Evolutionary conservation across 495 filamentous ascomycete species (phyloP).

Genomic region (Tuber borchii): DNA sequence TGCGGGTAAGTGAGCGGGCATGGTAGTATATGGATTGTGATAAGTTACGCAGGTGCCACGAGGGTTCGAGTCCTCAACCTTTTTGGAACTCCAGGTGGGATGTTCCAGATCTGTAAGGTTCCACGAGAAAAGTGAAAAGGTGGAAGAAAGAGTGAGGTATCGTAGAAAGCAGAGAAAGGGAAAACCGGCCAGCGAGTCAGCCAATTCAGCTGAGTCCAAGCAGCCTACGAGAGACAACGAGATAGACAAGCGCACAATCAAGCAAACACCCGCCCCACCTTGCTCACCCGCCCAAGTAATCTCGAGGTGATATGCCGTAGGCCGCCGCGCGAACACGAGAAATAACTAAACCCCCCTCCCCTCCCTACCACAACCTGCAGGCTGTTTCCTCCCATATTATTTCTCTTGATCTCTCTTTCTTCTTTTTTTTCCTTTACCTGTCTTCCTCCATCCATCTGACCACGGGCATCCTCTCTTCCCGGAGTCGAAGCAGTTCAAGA

Average conservation of each 20-base stretch:
- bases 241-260: neutral
- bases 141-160: neutral
- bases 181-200: neutral
- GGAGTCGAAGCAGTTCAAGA: constrained; percentile 13
- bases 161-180: neutral
- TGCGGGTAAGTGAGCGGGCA: neutral
- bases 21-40: neutral
- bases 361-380: neutral
- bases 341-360: constrained; percentile 25
- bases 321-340: constrained; percentile 27
- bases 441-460: neutral
- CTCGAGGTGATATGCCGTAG: constrained; percentile 24
- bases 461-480: neutral
- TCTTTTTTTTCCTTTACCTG: neutral
- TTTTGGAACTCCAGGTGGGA: neutral
- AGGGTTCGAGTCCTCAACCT: neutral
- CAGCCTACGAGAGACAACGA: neutral
- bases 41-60: neutral
- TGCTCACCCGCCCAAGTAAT: constrained; percentile 17
- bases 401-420: constrained; percentile 2
- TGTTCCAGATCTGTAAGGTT: neutral
- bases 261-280: neutral
- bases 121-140: neutral
- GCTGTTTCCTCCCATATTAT: neutral
- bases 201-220: neutral